Conservation (phyloP, 306 rosid genomes). For the peach (Prunus persica) region Prunus_persica_NCBIv2 NC_034009.1:41119501-41120000, state of each 20-base stretch:
- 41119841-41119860: background rate
- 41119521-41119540: background rate
- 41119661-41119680: slow-evolving; percentile 21
- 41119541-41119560: slow-evolving; percentile 50
- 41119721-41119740: background rate
- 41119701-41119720: background rate
- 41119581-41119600: slow-evolving; percentile 88
- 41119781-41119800: background rate
- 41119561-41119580: slow-evolving; percentile 83
- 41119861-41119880: slow-evolving; percentile 46
- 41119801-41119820: background rate
- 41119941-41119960: slow-evolving; percentile 85
- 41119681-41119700: slow-evolving; percentile 1
- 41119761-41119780: background rate
- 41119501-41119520: background rate
- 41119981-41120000: slow-evolving; percentile 72
- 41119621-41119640: slow-evolving; percentile 85
- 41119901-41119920: slow-evolving; percentile 92
- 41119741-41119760: background rate
- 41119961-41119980: slow-evolving; percentile 72
- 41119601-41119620: slow-evolving; percentile 86
- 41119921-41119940: slow-evolving; percentile 96
- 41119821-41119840: background rate
- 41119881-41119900: slow-evolving; percentile 95
- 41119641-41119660: slow-evolving; percentile 84